Evolutionary conservation across 2,329 filamentous ascomycete genomes (phyloP), one percentile per base, ranked within the genome.

Genomic region (Fusarium robinianum): DNA sequence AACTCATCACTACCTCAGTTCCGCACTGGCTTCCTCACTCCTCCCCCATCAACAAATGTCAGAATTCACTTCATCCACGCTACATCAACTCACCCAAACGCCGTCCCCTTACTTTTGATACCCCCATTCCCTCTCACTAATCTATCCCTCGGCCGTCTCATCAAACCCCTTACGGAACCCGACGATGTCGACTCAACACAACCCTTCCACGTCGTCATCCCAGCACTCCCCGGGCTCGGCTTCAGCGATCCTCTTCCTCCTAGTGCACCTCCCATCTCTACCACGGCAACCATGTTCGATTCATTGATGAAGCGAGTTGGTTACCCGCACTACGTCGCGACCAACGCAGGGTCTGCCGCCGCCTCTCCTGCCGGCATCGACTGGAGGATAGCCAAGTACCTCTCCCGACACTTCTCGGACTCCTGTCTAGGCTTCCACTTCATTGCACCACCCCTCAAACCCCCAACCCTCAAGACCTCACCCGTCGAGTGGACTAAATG

Each of bases 91-190:
- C 71, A 77, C 32, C 50, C 66, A 11, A 70, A 77, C 46, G 81
- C 83, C 5, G 69, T 86, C 16, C 84, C 85, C 1, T 68, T 88
- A 17, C 73, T 88, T 14, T 69, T 87, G 41, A 74, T 84, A 55
- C 84, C 85, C 34, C 78, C 79, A 3, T 87, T 85, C 59, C 84
- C 84, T 2, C 75, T 83, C 27, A 80, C 81, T 11, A 85, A 84
- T 54, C 66, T 87, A 24, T 79, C 81, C 5, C 69, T 85, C 12
- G 68, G 72, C 7, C 77, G 81, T 19, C 69, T 85, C 42, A 69
- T 84, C 38, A 67, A 75, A 19, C 68, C 71, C 5, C 69, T 87
- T 29, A 77, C 76, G 4, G 69, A 80, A 15, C 80, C 81, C 2
- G 67, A 76, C 8, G 70, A 74, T 64, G 63, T 67, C 54, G 57